Conservation (phyloP, 1,139 yeast species). For the Yamadazyma oceani region DNA sequence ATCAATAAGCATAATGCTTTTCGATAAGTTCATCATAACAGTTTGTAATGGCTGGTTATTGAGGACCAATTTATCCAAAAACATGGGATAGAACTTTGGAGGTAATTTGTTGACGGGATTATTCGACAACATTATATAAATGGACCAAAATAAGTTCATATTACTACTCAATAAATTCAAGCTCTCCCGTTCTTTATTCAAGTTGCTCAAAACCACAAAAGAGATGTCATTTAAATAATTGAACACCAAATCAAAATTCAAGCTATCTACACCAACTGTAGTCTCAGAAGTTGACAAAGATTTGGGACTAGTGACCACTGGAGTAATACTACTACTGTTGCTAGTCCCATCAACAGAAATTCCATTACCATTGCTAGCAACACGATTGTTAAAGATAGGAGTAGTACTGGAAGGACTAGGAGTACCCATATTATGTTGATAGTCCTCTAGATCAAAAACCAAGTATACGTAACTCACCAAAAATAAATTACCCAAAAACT, state of each 20-base stretch:
- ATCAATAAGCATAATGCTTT: slow-evolving; percentile 22
- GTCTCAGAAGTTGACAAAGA: not conserved
- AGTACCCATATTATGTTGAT: not conserved
- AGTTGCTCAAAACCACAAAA: slow-evolving; percentile 30
- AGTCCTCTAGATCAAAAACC: slow-evolving; percentile 1
- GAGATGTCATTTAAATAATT: slow-evolving; percentile 49
- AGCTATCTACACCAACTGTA: slow-evolving; percentile 1
- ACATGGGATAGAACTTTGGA: slow-evolving; percentile 35
- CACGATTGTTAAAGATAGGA: not conserved
- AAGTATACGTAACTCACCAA: slow-evolving; percentile 32
- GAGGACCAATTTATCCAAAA: slow-evolving; percentile 26
- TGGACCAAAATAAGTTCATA: slow-evolving; percentile 42
- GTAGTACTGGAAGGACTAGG: not conserved
- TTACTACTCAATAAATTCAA: slow-evolving; percentile 11
- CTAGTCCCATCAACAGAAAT: too few species aligned
- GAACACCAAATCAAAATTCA: slow-evolving; percentile 33
- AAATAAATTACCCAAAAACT: slow-evolving; percentile 36
- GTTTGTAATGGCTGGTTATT: slow-evolving; percentile 15
- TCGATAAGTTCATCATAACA: slow-evolving; percentile 30
- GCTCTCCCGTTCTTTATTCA: slow-evolving; percentile 13
- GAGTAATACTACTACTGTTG: not conserved
- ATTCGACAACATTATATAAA: slow-evolving; percentile 40
- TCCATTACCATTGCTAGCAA: not conserved
- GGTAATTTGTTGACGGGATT: slow-evolving; percentile 36
- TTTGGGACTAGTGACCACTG: not conserved